These are phyloP conservation scores for Wickerhamomyces ciferrii DNA, from an alignment of 805 yeast species.

Conservation along the genomic window DNA sequence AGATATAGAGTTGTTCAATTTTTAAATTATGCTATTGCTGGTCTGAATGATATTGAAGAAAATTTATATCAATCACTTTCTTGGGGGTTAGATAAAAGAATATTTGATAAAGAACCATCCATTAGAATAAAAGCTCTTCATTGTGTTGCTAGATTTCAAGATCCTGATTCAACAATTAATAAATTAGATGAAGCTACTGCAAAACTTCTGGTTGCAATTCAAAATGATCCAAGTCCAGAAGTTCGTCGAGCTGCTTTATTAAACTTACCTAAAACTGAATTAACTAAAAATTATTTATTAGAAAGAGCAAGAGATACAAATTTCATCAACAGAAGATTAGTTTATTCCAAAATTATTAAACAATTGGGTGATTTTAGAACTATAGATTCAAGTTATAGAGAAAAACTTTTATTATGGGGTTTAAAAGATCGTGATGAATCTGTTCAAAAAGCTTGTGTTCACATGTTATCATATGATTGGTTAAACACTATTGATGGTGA, in stretches of 20 bases:
- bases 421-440: constrained; percentile 75
- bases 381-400: constrained; percentile 52
- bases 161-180: constrained; percentile 20
- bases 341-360: constrained; percentile 64
- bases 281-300: constrained; percentile 53
- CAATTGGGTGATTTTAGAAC: constrained; percentile 60
- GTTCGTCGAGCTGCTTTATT: constrained; percentile 81
- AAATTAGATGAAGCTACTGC: constrained; percentile 41
- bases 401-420: constrained; percentile 75
- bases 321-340: constrained; percentile 62
- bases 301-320: constrained; percentile 83
- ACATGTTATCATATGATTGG: constrained; percentile 73
- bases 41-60: constrained; percentile 70
- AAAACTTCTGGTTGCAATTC: constrained; percentile 45
- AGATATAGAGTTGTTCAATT: constrained; percentile 77
- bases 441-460: constrained; percentile 68
- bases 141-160: constrained; percentile 75
- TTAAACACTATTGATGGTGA: constrained; percentile 62
- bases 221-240: constrained; percentile 80
- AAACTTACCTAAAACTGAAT: constrained; percentile 52
- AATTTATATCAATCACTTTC: constrained; percentile 61
- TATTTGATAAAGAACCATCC: constrained; percentile 68
- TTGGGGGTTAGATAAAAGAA: constrained; percentile 54
- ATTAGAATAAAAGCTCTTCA: constrained; percentile 84
- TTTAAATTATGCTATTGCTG: constrained; percentile 63